These are phyloP conservation scores for Tetrastigma voinierianum DNA, from an alignment of 164 flowering plant species.

Conservation along the genomic window DNA sequence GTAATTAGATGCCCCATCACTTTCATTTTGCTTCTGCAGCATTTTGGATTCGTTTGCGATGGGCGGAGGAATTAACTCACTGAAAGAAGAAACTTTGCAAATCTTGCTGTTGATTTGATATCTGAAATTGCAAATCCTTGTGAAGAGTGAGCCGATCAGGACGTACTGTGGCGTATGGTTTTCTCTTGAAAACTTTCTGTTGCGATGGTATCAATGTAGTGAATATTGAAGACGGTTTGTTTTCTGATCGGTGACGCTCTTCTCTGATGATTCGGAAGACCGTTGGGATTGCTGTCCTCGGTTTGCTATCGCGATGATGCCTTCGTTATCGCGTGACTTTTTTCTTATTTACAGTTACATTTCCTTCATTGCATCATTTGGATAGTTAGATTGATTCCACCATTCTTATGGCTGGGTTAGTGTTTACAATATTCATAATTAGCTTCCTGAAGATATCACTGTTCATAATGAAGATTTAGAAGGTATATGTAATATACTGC, in stretches of 20 bases:
- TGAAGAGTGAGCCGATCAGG: constrained; percentile 99
- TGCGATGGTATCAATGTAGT: too few relatives aligned
- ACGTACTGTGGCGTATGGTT: too few relatives aligned
- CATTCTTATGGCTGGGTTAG: constrained; percentile 72
- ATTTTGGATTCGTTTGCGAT: constrained; percentile 88
- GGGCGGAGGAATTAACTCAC: constrained; percentile 88
- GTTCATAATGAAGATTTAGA: constrained; percentile 99
- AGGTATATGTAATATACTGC: constrained; percentile 47
- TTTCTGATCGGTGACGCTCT: too few relatives aligned
- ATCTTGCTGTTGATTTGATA: constrained; percentile 62
- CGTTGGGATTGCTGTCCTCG: constrained; percentile 15
- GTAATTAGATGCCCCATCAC: not conserved
- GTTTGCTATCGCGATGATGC: too few relatives aligned
- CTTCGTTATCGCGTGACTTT: constrained; percentile 1
- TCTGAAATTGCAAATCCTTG: constrained; percentile 71
- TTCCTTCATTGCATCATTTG: not conserved
- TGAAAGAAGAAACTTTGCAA: constrained; percentile 76
- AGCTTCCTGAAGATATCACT: constrained; percentile 99
- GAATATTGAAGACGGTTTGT: too few relatives aligned
- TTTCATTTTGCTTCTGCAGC: constrained; percentile 43
- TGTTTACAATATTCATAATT: constrained; percentile 82
- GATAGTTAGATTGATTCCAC: not conserved
- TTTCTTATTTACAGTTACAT: not conserved
- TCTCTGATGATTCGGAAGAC: too few relatives aligned
- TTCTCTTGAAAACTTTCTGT: constrained; percentile 56